These are phyloP conservation scores for Microcyclospora tardicrescens DNA, from an alignment of 2,329 filamentous ascomycete genomes.

Conservation along the genomic window DNA sequence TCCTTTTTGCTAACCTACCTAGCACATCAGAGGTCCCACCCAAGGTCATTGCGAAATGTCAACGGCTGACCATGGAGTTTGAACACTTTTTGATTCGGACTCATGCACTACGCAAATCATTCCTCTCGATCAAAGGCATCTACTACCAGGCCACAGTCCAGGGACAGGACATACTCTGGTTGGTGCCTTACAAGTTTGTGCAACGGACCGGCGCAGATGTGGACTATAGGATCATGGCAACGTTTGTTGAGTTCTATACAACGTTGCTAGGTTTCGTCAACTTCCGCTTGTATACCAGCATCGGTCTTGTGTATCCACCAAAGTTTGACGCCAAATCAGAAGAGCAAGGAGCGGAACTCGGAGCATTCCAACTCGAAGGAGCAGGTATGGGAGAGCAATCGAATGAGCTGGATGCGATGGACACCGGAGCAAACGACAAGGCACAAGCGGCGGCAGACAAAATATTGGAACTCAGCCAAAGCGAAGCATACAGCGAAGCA, in stretches of 20 bases:
- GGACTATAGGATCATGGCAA: conserved; percentile 98
- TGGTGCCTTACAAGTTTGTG: conserved; percentile 96
- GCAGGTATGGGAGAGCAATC: conserved; percentile 16
- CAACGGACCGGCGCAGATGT: conserved; percentile 87
- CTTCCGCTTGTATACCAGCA: conserved; percentile 80
- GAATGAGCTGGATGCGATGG: conserved; percentile 13
- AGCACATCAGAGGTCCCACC: conserved; percentile 79
- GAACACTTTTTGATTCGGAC: conserved; percentile 94
- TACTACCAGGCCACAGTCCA: conserved; percentile 98
- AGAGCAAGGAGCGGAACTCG: conserved; percentile 77
- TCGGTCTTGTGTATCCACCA: conserved; percentile 88
- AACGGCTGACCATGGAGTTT: conserved; percentile 87
- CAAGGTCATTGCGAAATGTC: conserved; percentile 91
- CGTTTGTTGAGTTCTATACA: conserved; percentile 97
- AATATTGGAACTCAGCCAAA: conserved; percentile 21
- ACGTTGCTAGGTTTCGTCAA: conserved; percentile 92
- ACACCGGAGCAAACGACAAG: conserved; percentile 22
- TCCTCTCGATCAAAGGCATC: conserved; percentile 96
- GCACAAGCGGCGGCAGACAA: conserved; percentile 38
- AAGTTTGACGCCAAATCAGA: conserved; percentile 83
- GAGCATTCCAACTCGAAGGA: conserved; percentile 80
- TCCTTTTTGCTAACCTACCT: conserved; percentile 92
- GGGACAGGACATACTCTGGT: conserved; percentile 91
- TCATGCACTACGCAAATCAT: conserved; percentile 84
- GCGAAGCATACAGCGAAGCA: conserved; percentile 21